A percentile compares a stretch with the other conserved stretches of the same genome.
Evolutionary conservation across 78 protist genomes (phyloP).

Genomic region (Chrysochromulina parva): DNA sequence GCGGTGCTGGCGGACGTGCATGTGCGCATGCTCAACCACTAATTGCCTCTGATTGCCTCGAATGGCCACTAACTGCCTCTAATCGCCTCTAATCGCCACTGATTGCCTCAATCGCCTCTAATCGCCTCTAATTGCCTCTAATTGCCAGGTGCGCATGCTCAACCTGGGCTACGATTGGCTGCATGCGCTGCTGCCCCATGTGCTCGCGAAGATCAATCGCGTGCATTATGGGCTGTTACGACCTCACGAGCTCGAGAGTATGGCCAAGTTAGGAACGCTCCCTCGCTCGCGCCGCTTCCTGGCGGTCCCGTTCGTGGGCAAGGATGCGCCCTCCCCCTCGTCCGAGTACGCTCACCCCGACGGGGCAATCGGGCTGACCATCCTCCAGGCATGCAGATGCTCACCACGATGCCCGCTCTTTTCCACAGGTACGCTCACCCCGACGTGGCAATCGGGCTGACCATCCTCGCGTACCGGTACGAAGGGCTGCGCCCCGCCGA

Average conservation of each 20-base stretch:
- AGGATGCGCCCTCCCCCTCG: slow-evolving; percentile 57
- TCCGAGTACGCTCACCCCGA: slow-evolving; percentile 38
- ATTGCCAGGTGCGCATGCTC: background rate
- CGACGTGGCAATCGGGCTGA: slow-evolving; percentile 62
- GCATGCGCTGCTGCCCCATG: slow-evolving; percentile 35
- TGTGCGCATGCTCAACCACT: background rate
- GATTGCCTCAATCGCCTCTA: too few species aligned
- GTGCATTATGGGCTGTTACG: background rate
- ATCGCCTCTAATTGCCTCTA: too few species aligned
- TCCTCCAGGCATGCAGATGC: too few species aligned
- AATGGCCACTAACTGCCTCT: too few species aligned
- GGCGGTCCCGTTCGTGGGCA: slow-evolving; percentile 72
- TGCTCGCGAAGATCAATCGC: background rate
- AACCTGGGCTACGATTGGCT: background rate
- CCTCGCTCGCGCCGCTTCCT: slow-evolving; percentile 45
- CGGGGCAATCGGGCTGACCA: too few species aligned
- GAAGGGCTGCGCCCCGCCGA: background rate
- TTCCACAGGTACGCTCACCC: slow-evolving; percentile 55
- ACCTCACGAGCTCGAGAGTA: background rate
- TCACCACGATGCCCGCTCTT: too few species aligned
- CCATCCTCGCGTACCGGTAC: slow-evolving; percentile 21
- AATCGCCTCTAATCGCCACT: too few species aligned
- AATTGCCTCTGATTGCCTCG: background rate
- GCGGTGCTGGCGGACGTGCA: too few species aligned
- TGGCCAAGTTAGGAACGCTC: background rate